Evolutionary conservation across 805 yeast genomes (phyloP).

Genomic region (Metschnikowia aberdeeniae): DNA sequence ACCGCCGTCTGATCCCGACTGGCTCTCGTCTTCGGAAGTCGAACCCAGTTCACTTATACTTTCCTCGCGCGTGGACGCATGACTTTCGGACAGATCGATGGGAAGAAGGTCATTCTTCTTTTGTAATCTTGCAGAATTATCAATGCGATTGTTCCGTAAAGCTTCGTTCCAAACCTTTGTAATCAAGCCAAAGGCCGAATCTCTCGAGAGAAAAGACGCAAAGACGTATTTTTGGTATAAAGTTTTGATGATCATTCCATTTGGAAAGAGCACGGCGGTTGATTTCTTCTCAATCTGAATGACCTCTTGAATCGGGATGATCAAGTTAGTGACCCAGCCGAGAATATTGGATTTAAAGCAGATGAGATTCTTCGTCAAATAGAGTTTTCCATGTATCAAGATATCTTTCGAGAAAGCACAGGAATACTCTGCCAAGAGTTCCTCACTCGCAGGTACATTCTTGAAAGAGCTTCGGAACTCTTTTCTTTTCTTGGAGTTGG

Average conservation of each 20-base stretch:
- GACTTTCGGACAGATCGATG: background rate
- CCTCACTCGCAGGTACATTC: conserved; percentile 47
- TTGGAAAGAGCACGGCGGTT: conserved; percentile 67
- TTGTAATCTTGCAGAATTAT: conserved; percentile 5
- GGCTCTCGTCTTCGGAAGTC: conserved; percentile 15
- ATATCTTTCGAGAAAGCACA: conserved; percentile 68
- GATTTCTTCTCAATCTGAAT: conserved; percentile 60
- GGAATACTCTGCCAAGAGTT: conserved; percentile 55
- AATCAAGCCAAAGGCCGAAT: conserved; percentile 47
- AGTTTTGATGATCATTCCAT: conserved; percentile 61
- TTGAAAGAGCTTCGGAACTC: conserved; percentile 61
- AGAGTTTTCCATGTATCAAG: conserved; percentile 62
- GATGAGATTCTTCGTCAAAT: conserved; percentile 50
- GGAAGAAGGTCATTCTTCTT: background rate
- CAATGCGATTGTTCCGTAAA: conserved; percentile 19
- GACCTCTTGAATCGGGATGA: conserved; percentile 58
- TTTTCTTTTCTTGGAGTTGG: conserved; percentile 43
- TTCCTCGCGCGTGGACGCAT: conserved; percentile 2
- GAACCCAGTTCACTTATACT: conserved; percentile 18
- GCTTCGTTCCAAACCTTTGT: conserved; percentile 57
- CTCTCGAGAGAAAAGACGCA: conserved; percentile 64
- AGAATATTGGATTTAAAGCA: conserved; percentile 65
- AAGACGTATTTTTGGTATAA: conserved; percentile 58
- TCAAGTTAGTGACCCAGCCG: conserved; percentile 60
- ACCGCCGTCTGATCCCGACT: conserved; percentile 18